Percentiles rank a stretch among this genome's conserved stretches.
phyloP scores from a whole-genome alignment of 768 basidiomycete genomes.

The Mycena pura region DNA sequence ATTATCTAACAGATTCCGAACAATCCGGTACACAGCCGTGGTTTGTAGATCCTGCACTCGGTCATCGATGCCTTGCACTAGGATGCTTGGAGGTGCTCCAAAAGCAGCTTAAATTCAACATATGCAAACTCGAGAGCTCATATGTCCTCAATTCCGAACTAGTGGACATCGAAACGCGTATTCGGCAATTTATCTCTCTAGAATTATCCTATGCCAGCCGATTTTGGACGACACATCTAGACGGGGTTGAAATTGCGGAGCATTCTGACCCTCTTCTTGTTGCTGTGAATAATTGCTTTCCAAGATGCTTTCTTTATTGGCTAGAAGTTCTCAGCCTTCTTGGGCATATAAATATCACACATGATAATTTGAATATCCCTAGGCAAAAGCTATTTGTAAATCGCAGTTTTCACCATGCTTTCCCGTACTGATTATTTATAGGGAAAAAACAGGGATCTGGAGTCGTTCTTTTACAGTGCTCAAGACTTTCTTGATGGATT shows the following conservation, averaged over 20 bases:
- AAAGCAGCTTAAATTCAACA: background rate
- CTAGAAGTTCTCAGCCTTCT: conserved; percentile 5
- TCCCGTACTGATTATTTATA: background rate
- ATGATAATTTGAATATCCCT: too few relatives aligned
- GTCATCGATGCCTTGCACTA: background rate
- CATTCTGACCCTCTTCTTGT: too few relatives aligned
- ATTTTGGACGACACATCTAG: conserved; percentile 3
- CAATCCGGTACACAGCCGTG: background rate
- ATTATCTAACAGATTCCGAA: background rate
- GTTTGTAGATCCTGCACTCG: background rate
- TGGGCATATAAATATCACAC: background rate
- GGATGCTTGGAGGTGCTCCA: background rate
- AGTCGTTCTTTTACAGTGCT: background rate
- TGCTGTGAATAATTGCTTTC: background rate
- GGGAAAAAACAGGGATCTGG: background rate
- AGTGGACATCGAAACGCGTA: background rate
- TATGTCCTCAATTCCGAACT: background rate
- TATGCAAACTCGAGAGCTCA: background rate
- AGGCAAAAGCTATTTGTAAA: background rate
- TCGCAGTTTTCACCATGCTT: background rate
- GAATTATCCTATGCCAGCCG: background rate
- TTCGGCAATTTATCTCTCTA: background rate
- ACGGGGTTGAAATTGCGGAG: background rate
- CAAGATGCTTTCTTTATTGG: conserved; percentile 2
- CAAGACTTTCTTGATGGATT: background rate